Conservation (phyloP, 768 basidiomycete species). For the Boletus edulis region DNA sequence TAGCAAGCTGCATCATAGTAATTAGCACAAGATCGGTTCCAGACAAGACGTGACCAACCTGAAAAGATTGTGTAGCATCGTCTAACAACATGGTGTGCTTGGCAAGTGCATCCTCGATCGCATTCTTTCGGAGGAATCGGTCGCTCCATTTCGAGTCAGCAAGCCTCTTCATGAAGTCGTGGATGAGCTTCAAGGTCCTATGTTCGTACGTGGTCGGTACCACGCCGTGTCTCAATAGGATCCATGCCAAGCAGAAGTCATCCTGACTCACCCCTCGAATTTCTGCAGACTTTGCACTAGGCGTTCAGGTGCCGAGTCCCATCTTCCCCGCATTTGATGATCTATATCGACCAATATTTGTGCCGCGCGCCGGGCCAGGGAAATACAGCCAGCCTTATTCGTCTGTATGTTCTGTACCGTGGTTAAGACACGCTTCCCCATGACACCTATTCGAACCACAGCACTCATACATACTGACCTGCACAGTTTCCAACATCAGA, state of each 20-base stretch:
- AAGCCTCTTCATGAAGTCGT: conserved; percentile 38
- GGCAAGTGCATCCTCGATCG: conserved; percentile 39
- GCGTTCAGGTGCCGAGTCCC: conserved; percentile 41
- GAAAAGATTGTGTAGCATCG: conserved; percentile 47
- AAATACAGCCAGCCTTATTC: conserved; percentile 40
- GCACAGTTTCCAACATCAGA: conserved; percentile 44
- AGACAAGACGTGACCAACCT: conserved; percentile 28
- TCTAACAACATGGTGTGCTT: conserved; percentile 36
- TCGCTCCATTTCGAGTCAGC: conserved; percentile 41
- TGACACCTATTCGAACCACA: neutral
- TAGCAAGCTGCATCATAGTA: conserved; percentile 36
- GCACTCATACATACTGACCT: conserved; percentile 29
- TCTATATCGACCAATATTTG: conserved; percentile 42
- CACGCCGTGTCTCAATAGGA: neutral
- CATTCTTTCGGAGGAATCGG: conserved; percentile 38
- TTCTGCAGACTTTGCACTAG: conserved; percentile 39
- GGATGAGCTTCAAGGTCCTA: conserved; percentile 40
- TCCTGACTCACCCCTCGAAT: conserved; percentile 38
- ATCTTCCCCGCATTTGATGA: conserved; percentile 44
- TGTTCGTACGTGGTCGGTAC: too few relatives aligned
- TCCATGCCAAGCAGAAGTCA: neutral
- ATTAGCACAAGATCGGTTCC: neutral
- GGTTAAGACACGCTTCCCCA: neutral
- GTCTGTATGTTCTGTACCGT: conserved; percentile 27
- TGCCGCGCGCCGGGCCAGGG: conserved; percentile 40